Evolutionary conservation across 2,329 filamentous ascomycete genomes (phyloP), one percentile per base, ranked within the genome.

Genomic region (Ilyonectria sp.): DNA sequence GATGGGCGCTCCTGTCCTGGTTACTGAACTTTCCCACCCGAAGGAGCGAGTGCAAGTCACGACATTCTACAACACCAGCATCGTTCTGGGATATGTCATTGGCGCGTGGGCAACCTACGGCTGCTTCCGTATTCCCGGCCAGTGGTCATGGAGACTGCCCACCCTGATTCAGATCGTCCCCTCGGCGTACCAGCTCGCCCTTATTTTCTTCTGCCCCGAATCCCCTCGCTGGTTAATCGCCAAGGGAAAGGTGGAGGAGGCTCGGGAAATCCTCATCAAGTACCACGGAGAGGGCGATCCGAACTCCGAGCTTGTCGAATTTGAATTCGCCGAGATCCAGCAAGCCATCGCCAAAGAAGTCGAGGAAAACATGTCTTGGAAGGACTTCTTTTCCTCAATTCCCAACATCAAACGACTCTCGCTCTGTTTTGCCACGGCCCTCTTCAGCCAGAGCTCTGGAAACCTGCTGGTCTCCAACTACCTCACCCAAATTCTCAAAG

Each of bases 191-290:
- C 80, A 86, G 68, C 80, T 88, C 19, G 61, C 77, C 10, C 82
- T 85, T 60, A 77, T 86, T 57, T 82, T 80, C 69, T 85, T 88
- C 57, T 82, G 89, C 6, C 89, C 89, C 0, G 90, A 92, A 69
- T 89, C 85, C 0, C 90, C 90, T 1, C 83, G 90, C 43, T 91
- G 85, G 84, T 77, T 90, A 31, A 82, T 90, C 49, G 83, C 84
- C 40, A 82, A 87, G 67, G 86, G 87, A 35, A 81, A 82, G 23
- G 66, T 76, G 1, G 83, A 87, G 6, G 81, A 89, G 71, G 88
- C 88, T 0, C 83, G 80, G 17, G 78, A 79, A 0, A 85, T 89
- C 29, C 74, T 90, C 0, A 79, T 84, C 71, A 86, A 86, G 62
- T 87, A 86, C 46, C 86, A 89, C 60, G 85, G 83, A 26, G 85